Evolutionary conservation across 2,329 filamentous ascomycete genomes (phyloP).

Genomic region (Emericellopsis atlantica): DNA sequence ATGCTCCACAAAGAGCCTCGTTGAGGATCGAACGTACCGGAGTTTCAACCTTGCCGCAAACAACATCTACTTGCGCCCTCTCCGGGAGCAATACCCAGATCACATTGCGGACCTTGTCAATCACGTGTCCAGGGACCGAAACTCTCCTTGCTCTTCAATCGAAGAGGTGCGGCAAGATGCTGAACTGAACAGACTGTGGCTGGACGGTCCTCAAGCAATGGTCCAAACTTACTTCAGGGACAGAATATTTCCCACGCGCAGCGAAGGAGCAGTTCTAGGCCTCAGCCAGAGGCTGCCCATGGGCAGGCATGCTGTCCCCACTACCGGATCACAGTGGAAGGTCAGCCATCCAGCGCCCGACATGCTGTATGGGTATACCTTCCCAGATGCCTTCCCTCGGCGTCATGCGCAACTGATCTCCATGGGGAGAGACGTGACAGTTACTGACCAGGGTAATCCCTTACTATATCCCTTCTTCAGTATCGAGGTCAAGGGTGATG

Average conservation of each 20-base stretch:
- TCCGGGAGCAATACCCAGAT: not conserved
- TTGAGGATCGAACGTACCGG: not conserved
- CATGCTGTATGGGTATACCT: slow-evolving; percentile 5
- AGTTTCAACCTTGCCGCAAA: not conserved
- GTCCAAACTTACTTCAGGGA: too few species aligned
- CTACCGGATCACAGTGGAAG: not conserved
- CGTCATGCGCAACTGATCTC: slow-evolving; percentile 1
- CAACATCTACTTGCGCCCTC: not conserved
- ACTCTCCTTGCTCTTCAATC: slow-evolving; percentile 1
- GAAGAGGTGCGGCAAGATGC: slow-evolving; percentile 1
- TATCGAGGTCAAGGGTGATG: slow-evolving; percentile 11
- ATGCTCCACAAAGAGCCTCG: too few species aligned
- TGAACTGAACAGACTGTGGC: not conserved
- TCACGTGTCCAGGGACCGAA: not conserved
- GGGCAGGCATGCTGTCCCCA: slow-evolving; percentile 1
- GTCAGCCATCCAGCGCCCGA: slow-evolving; percentile 6
- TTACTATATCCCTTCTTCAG: slow-evolving; percentile 6
- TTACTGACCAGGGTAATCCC: not conserved
- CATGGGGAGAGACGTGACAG: not conserved
- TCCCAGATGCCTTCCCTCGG: not conserved
- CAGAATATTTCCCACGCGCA: not conserved
- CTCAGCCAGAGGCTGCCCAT: slow-evolving; percentile 1
- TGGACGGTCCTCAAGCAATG: too few species aligned
- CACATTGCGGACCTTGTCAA: slow-evolving; percentile 1
- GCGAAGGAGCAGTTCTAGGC: not conserved